Evolutionary conservation across 2,329 filamentous ascomycete genomes (phyloP).

Genomic region (Penicillium freii): DNA sequence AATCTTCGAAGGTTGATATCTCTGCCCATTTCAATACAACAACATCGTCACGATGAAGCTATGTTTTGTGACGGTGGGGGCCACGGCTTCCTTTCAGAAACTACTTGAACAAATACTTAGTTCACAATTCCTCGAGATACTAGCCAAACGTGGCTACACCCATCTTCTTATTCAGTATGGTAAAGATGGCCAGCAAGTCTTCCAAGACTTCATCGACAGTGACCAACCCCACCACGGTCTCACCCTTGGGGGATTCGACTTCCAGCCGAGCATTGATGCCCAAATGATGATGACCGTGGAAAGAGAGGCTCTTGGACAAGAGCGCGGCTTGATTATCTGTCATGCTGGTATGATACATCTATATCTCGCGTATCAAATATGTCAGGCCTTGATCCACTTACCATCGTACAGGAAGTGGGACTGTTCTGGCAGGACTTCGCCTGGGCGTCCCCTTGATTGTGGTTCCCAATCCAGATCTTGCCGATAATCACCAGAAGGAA

Average conservation of each 20-base stretch:
- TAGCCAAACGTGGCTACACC: slow-evolving; percentile 63
- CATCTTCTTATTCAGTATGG: slow-evolving; percentile 80
- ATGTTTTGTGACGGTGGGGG: slow-evolving; percentile 88
- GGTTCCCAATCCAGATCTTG: slow-evolving; percentile 76
- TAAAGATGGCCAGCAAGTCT: slow-evolving; percentile 58
- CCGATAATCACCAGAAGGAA: slow-evolving; percentile 90
- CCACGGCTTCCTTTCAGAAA: slow-evolving; percentile 76
- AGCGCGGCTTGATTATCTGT: slow-evolving; percentile 73
- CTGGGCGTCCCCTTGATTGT: slow-evolving; percentile 76
- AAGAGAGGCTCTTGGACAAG: slow-evolving; percentile 36
- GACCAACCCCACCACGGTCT: slow-evolving; percentile 41
- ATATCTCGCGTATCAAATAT: neutral
- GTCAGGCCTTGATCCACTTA: slow-evolving; percentile 4
- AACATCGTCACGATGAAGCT: slow-evolving; percentile 31
- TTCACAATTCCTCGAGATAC: slow-evolving; percentile 59
- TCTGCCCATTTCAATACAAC: neutral
- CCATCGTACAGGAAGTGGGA: slow-evolving; percentile 69
- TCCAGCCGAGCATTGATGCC: slow-evolving; percentile 59
- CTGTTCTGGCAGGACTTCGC: slow-evolving; percentile 78
- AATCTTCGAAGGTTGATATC: neutral
- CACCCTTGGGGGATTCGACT: slow-evolving; percentile 62
- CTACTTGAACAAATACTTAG: slow-evolving; percentile 67
- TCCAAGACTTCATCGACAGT: slow-evolving; percentile 36
- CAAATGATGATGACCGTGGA: slow-evolving; percentile 58
- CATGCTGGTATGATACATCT: slow-evolving; percentile 69